Conservation (phyloP, 2,329 filamentous ascomycete species). For the Westerdykella sp. region DNA sequence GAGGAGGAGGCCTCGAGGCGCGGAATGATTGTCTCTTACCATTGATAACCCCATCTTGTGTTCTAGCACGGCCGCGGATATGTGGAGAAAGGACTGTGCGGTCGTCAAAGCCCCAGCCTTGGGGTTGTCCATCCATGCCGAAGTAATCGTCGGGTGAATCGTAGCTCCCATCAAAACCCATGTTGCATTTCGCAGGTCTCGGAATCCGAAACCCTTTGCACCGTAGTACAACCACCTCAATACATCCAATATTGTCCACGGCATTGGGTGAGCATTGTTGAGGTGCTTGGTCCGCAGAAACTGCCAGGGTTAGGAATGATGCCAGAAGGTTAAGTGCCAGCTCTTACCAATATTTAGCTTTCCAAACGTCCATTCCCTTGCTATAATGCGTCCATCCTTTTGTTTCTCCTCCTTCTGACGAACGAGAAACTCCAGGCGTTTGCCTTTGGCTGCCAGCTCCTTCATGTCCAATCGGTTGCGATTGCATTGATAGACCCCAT, state of each 20-base stretch:
- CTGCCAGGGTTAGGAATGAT: constrained; percentile 23
- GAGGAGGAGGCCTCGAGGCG: background rate
- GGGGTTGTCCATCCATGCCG: constrained; percentile 10
- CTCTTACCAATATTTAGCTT: constrained; percentile 43
- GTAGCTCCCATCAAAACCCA: constrained; percentile 26
- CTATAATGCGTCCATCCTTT: constrained; percentile 44
- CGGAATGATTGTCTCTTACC: background rate
- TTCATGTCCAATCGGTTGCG: constrained; percentile 45
- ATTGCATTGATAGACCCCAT: constrained; percentile 54
- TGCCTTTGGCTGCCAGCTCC: constrained; percentile 20
- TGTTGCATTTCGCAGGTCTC: constrained; percentile 1
- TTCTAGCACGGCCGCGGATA: background rate
- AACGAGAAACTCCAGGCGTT: constrained; percentile 45
- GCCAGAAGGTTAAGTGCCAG: too few species aligned
- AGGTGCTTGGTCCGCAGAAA: constrained; percentile 33
- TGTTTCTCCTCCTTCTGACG: constrained; percentile 50
- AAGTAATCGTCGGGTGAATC: constrained; percentile 13
- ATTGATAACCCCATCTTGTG: background rate
- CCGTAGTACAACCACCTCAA: constrained; percentile 45
- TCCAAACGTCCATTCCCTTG: constrained; percentile 50
- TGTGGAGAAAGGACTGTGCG: background rate
- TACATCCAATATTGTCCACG: constrained; percentile 40
- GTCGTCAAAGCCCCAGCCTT: background rate
- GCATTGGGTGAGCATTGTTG: constrained; percentile 26
- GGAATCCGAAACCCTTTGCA: constrained; percentile 27